Evolutionary conservation across 1,284 basidiomycete species (phyloP).

Genomic region (Calocybe gambosa): DNA sequence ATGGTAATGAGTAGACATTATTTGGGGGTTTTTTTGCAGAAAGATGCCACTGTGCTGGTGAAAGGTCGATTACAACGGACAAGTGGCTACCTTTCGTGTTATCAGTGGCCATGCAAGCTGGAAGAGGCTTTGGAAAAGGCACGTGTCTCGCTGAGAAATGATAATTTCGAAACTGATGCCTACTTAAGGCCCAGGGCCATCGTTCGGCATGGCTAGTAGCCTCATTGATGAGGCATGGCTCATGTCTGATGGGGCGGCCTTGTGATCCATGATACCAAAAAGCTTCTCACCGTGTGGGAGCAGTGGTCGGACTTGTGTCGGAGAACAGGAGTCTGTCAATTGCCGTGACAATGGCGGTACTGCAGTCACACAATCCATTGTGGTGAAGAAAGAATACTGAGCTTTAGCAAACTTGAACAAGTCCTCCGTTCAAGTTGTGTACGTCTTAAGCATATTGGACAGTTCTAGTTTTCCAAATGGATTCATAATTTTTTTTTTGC

Average conservation of each 20-base stretch:
- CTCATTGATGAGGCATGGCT: constrained; percentile 11
- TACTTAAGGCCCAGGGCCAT: not conserved
- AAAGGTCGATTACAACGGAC: constrained; percentile 78
- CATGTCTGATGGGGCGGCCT: constrained; percentile 11
- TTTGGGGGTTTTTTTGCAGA: constrained; percentile 37
- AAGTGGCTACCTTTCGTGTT: constrained; percentile 55
- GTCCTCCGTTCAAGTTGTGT: not conserved
- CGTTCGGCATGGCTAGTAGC: not conserved
- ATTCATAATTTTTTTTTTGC: constrained; percentile 20
- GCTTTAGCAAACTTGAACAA: not conserved
- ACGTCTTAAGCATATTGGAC: not conserved
- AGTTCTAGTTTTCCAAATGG: constrained; percentile 1
- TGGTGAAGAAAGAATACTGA: not conserved
- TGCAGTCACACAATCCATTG: constrained; percentile 5
- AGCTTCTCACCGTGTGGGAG: constrained; percentile 5
- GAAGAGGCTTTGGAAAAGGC: not conserved
- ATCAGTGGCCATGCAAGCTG: constrained; percentile 33
- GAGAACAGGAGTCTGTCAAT: constrained; percentile 5
- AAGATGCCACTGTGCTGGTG: constrained; percentile 76
- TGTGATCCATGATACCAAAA: constrained; percentile 8
- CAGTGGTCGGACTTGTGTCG: constrained; percentile 9
- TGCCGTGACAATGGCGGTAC: constrained; percentile 11
- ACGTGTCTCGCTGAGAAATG: constrained; percentile 1
- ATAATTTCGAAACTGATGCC: not conserved
- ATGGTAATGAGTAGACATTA: constrained; percentile 47